These are phyloP conservation scores for Naganishia randhawae DNA, from an alignment of 768 basidiomycete genomes.

Conservation along the genomic window DNA sequence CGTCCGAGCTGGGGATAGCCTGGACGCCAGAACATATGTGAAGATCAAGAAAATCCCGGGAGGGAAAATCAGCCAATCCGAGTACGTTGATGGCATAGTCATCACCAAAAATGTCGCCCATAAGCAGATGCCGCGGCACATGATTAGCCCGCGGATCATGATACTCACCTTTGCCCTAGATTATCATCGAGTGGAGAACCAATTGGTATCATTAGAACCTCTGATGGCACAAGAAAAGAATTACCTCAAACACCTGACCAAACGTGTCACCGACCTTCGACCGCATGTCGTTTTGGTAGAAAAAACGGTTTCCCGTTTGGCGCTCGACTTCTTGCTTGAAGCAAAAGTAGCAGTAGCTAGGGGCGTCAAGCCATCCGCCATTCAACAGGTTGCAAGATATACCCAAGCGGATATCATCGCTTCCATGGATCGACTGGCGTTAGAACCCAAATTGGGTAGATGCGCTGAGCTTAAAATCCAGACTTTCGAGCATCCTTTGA, in stretches of 20 bases:
- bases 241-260: conserved; percentile 79
- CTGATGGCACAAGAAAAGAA: conserved; percentile 89
- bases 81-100: conserved; percentile 93
- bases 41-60: conserved; percentile 99
- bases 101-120: conserved; percentile 98
- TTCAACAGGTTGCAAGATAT: conserved; percentile 84
- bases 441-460: conserved; percentile 84
- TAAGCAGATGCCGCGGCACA: conserved; percentile 80
- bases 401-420: conserved; percentile 92
- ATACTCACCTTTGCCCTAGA: conserved; percentile 88
- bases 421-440: conserved; percentile 86
- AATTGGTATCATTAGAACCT: conserved; percentile 88
- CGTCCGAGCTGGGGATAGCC: conserved; percentile 70
- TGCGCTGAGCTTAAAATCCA: conserved; percentile 80
- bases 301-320: conserved; percentile 82
- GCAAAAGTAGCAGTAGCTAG: conserved; percentile 86
- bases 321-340: conserved; percentile 76
- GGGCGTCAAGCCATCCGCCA: conserved; percentile 79
- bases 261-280: conserved; percentile 80
- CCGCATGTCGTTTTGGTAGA: conserved; percentile 91
- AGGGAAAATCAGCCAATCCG: conserved; percentile 83
- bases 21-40: conserved; percentile 91
- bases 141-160: conserved; percentile 89
- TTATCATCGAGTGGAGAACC: conserved; percentile 67
- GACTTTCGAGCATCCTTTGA: conserved; percentile 88